A percentile compares a stretch with the other conserved stretches of the same genome.
Conservation (phyloP, 2,329 filamentous ascomycete species). For the Aspergillus ochraceus region DNA sequence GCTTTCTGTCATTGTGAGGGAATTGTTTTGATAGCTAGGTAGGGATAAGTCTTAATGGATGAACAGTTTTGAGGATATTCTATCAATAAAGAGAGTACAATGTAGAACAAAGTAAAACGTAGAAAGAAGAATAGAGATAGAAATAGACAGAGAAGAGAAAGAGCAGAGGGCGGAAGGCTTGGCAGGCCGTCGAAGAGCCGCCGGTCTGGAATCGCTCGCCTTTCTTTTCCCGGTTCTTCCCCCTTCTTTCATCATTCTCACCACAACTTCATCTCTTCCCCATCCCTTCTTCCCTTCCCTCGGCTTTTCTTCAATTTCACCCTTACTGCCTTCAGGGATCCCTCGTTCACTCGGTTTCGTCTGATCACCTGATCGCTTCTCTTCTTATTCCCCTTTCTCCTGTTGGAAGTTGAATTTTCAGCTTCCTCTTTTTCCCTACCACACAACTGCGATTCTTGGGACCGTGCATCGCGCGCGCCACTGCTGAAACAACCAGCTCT, state of each 20-base stretch:
- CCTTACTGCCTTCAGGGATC: conserved; percentile 4
- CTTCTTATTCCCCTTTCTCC: conserved; percentile 3
- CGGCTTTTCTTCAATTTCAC: conserved; percentile 1
- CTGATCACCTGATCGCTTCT: not conserved
- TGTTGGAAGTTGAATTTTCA: conserved; percentile 21
- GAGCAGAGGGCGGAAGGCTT: not conserved
- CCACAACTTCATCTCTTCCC: not conserved
- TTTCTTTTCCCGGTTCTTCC: conserved; percentile 2
- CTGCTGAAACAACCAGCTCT: conserved; percentile 9
- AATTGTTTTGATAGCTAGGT: not conserved
- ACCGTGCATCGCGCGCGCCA: conserved; percentile 12
- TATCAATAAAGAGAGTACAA: not conserved
- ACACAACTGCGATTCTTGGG: conserved; percentile 2
- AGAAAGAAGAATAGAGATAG: too few relatives aligned
- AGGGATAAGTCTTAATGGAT: not conserved
- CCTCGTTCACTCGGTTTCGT: not conserved
- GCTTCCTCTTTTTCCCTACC: conserved; percentile 5
- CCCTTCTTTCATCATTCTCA: conserved; percentile 2
- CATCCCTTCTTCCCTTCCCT: not conserved
- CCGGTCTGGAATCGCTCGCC: conserved; percentile 2
- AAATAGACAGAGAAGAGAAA: too few relatives aligned
- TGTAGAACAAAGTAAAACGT: too few relatives aligned
- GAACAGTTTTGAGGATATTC: not conserved
- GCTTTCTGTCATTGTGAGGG: not conserved
- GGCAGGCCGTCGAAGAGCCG: not conserved